Conservation (phyloP, 2,329 filamentous ascomycete species). For the Aspergillus sp. region DNA sequence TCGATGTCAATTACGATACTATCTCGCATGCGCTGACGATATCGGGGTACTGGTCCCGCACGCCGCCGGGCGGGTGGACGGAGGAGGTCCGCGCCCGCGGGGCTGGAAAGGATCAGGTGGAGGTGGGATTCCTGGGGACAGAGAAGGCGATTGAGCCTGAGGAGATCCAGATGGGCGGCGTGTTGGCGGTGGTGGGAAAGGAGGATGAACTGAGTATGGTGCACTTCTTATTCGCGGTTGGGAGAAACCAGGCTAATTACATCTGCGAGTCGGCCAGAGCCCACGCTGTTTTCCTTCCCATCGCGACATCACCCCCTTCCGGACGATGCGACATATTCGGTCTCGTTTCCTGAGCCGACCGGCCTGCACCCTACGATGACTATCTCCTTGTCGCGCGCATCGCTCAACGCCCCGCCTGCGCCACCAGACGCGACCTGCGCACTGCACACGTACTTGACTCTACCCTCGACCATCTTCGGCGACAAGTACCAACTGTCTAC, state of each 20-base stretch:
- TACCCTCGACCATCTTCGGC: constrained; percentile 77
- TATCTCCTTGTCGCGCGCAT: constrained; percentile 58
- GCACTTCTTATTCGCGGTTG: background rate
- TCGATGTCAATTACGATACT: constrained; percentile 78
- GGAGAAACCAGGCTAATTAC: background rate
- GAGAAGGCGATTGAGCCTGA: constrained; percentile 61
- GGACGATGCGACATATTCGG: constrained; percentile 55
- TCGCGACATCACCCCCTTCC: constrained; percentile 68
- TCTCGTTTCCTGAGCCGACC: constrained; percentile 66
- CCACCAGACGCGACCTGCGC: constrained; percentile 60
- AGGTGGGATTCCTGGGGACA: constrained; percentile 75
- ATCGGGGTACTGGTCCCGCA: constrained; percentile 59
- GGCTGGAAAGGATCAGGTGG: constrained; percentile 56
- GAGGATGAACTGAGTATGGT: constrained; percentile 63
- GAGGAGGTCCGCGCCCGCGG: constrained; percentile 39
- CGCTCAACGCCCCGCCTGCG: constrained; percentile 49
- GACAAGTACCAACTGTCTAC: constrained; percentile 78
- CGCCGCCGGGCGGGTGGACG: constrained; percentile 44
- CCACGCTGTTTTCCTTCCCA: constrained; percentile 80
- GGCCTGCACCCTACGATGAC: constrained; percentile 82
- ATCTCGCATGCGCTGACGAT: constrained; percentile 65
- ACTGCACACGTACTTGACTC: constrained; percentile 76
- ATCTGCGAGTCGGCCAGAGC: constrained; percentile 45
- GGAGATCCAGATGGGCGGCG: constrained; percentile 75
- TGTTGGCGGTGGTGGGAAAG: constrained; percentile 75